Evolutionary conservation across 2,329 filamentous ascomycete species (phyloP), one percentile per base, ranked within the genome.

Genomic region (Monosporascus sp.): DNA sequence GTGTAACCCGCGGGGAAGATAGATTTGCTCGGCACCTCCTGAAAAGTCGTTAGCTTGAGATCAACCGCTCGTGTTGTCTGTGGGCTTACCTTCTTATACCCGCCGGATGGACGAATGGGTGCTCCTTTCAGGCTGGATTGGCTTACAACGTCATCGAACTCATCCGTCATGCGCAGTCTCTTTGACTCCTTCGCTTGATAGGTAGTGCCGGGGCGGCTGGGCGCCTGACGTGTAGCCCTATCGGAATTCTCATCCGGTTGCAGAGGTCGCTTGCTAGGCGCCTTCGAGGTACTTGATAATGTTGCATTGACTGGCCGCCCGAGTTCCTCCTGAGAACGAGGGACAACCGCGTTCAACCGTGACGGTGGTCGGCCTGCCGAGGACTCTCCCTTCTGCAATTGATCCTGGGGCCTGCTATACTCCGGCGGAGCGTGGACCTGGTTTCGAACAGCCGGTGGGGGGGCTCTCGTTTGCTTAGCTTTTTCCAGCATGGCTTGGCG

Each of bases 41-140:
- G 67, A 47, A 43, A 17, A 40, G 41, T 52, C 31, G 62, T 79
- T 67, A 79, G 71, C 52, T 58, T 62, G 40, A 37, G 27, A 27
- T 40, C 38, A 7, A 9, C 50, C 41, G 35, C 14, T 41, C 38
- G 37, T 49, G 51, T 19, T 4, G 16, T 27, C 26, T 56, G 46
- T 43, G 55, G 49, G 52, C 76, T 72, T 73, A 89, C 86, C 81
- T 91, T 92, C 70, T 82, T 84, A 63, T 79, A 74, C 37, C 75
- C 78, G 48, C 80, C 86, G 2, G 90, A 95, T 56, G 91, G 90
- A 54, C 92, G 85, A 60, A 95, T 90, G 6, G 91, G 91, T 50
- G 91, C 89, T 16, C 87, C 89, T 74, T 92, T 94, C 62, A 92
- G 80, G 48, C 79, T 82, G 52, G 83, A 79, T 46, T 83, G 78